Conservation (phyloP, 371 early-diverging fungal genomes). For the Basidiobolus meristosporus region DNA sequence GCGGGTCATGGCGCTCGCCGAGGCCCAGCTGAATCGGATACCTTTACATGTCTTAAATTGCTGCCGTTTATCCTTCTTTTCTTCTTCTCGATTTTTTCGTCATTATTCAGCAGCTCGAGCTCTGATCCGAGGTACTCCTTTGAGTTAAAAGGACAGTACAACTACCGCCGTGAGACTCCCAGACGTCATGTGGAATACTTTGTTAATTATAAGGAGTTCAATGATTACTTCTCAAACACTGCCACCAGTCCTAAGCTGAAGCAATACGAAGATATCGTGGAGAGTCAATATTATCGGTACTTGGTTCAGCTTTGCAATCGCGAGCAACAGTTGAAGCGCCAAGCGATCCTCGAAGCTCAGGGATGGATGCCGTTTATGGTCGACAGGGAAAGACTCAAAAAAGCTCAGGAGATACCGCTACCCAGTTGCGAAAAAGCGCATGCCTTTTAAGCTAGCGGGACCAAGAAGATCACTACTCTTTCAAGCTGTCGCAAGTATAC, state of each 20-base stretch:
- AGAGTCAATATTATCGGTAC: conserved; percentile 14
- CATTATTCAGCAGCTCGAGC: conserved; percentile 13
- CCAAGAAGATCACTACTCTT: too few relatives aligned
- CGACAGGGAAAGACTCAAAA: conserved; percentile 17
- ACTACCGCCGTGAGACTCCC: conserved; percentile 9
- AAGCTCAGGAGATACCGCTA: conserved; percentile 18
- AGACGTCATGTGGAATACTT: conserved; percentile 20
- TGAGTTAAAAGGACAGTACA: conserved; percentile 5
- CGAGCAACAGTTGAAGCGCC: conserved; percentile 17
- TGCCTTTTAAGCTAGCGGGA: too few relatives aligned
- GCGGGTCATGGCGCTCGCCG: conserved; percentile 4
- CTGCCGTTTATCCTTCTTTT: conserved; percentile 31
- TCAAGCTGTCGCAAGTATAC: too few relatives aligned
- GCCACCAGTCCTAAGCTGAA: conserved; percentile 6
- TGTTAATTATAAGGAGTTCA: conserved; percentile 18
- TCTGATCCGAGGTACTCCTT: conserved; percentile 15
- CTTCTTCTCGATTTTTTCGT: conserved; percentile 19
- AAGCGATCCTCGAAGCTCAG: conserved; percentile 13
- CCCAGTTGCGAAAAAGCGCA: conserved; percentile 17
- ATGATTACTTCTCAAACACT: conserved; percentile 2
- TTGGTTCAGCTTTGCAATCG: conserved; percentile 16
- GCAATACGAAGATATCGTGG: conserved; percentile 19
- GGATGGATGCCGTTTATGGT: conserved; percentile 21
- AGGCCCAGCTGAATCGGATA: conserved; percentile 7
- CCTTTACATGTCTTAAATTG: conserved; percentile 16